Evolutionary conservation across 768 basidiomycete species (phyloP).

Genomic region (Auriscalpium microsporum): DNA sequence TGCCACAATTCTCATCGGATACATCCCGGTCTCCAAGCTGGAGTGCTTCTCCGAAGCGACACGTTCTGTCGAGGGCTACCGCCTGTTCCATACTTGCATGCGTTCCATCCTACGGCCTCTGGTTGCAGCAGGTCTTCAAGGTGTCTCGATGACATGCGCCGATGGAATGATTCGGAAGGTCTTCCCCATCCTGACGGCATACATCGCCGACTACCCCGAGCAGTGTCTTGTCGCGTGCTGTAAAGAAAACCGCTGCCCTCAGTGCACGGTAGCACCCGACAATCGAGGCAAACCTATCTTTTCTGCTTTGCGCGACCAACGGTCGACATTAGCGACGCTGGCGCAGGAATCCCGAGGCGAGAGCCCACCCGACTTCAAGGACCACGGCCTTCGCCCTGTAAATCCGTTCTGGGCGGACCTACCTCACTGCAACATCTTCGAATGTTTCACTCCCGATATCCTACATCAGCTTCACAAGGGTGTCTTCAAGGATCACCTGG

Average conservation of each 20-base stretch:
- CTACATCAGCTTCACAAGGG: conserved; percentile 44
- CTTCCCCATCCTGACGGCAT: conserved; percentile 33
- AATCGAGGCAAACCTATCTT: conserved; percentile 6
- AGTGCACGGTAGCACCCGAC: conserved; percentile 3
- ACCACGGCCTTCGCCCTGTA: conserved; percentile 8
- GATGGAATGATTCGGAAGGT: conserved; percentile 26
- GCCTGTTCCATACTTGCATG: conserved; percentile 33
- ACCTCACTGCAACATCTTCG: conserved; percentile 25
- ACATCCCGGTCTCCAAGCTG: conserved; percentile 30
- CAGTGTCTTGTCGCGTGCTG: conserved; percentile 30
- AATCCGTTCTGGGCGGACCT: conserved; percentile 32
- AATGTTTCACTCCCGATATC: conserved; percentile 30
- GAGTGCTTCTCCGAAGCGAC: conserved; percentile 18
- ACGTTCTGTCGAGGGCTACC: conserved; percentile 13
- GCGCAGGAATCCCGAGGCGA: background rate
- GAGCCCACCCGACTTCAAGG: conserved; percentile 3
- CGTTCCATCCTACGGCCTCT: conserved; percentile 25
- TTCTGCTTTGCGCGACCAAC: background rate
- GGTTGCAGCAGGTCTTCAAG: conserved; percentile 20
- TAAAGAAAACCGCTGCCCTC: conserved; percentile 15
- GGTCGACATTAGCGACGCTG: background rate
- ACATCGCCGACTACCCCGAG: conserved; percentile 36
- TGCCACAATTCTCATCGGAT: conserved; percentile 30
- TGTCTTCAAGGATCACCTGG: conserved; percentile 35
- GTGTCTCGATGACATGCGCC: conserved; percentile 27